phyloP scores from a whole-genome alignment of 2,329 filamentous ascomycete genomes.

The Fusarium proliferatum region DNA sequence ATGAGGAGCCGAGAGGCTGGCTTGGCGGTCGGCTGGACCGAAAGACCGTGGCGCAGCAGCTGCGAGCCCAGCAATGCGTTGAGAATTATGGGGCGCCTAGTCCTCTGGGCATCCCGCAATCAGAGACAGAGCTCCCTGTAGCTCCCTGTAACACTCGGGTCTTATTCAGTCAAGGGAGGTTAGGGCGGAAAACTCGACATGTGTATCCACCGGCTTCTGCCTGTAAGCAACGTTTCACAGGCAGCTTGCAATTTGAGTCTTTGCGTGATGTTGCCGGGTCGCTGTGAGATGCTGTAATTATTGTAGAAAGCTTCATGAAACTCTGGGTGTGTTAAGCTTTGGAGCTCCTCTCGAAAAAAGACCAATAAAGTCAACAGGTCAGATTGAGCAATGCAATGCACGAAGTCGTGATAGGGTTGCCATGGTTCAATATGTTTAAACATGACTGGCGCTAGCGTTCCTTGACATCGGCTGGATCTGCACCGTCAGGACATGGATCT shows the following conservation, averaged over 20 bases:
- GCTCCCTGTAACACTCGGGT: slow-evolving; percentile 37
- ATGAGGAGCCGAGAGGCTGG: slow-evolving; percentile 47
- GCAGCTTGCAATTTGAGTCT: slow-evolving; percentile 1
- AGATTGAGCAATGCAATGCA: slow-evolving; percentile 22
- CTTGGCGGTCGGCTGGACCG: slow-evolving; percentile 47
- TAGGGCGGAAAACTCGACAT: slow-evolving; percentile 34
- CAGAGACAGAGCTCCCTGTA: slow-evolving; percentile 38
- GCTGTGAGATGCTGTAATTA: neutral
- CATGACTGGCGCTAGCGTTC: slow-evolving; percentile 42
- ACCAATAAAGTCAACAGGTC: slow-evolving; percentile 13
- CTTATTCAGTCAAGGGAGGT: slow-evolving; percentile 34
- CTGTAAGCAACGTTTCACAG: slow-evolving; percentile 30
- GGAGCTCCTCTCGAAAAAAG: neutral
- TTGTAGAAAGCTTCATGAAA: neutral
- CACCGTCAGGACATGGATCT: slow-evolving; percentile 45
- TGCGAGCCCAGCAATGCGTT: slow-evolving; percentile 42
- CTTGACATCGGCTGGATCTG: slow-evolving; percentile 45
- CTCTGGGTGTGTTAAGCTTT: neutral
- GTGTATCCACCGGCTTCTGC: slow-evolving; percentile 36
- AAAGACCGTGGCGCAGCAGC: slow-evolving; percentile 45
- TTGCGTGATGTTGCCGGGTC: neutral
- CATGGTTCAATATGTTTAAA: slow-evolving; percentile 44
- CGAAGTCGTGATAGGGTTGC: slow-evolving; percentile 44
- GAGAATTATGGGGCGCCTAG: slow-evolving; percentile 43
- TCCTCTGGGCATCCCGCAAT: slow-evolving; percentile 41